Percentiles rank a stretch among this genome's conserved stretches.
Evolutionary conservation across 2,329 filamentous ascomycete genomes (phyloP).

Genomic region (Davidsoniella eucalypti): DNA sequence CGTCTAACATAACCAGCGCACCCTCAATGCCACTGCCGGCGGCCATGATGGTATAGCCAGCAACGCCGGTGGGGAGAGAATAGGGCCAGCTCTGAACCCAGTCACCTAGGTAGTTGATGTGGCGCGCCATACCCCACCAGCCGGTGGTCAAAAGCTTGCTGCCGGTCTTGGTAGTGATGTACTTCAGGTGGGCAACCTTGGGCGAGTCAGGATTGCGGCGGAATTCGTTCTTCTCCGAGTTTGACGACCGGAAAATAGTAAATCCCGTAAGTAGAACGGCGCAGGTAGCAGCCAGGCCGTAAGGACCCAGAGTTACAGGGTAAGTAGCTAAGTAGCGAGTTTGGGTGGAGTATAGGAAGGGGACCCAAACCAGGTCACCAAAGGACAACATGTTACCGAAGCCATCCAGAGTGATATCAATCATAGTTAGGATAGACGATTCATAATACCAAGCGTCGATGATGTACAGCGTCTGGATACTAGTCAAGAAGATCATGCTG

Average conservation of each 20-base stretch:
- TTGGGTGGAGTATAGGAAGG: constrained; percentile 75
- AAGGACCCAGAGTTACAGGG: constrained; percentile 59
- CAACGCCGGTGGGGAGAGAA: constrained; percentile 68
- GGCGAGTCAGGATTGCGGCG: constrained; percentile 73
- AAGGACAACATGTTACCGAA: constrained; percentile 94
- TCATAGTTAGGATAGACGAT: constrained; percentile 75
- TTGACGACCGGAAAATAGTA: constrained; percentile 82
- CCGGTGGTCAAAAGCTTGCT: constrained; percentile 69
- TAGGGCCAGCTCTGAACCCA: constrained; percentile 92
- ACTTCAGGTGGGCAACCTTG: constrained; percentile 61
- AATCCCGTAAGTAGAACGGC: constrained; percentile 59
- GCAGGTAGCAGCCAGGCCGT: constrained; percentile 47
- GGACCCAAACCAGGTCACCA: constrained; percentile 84
- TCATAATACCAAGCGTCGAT: constrained; percentile 80
- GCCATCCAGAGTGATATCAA: constrained; percentile 84
- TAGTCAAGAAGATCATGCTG: constrained; percentile 64
- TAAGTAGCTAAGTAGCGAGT: constrained; percentile 70
- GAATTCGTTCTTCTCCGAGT: constrained; percentile 91
- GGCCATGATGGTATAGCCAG: constrained; percentile 59
- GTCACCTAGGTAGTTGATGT: constrained; percentile 93
- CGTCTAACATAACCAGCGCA: constrained; percentile 40
- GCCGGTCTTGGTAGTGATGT: constrained; percentile 69
- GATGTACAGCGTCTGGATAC: constrained; percentile 67
- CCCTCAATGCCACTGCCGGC: constrained; percentile 32
- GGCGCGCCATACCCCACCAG: constrained; percentile 84